A percentile compares a stretch with the other conserved stretches of the same genome.
Conservation (phyloP, 805 yeast species). For the Metschnikowia picachoensis region DNA sequence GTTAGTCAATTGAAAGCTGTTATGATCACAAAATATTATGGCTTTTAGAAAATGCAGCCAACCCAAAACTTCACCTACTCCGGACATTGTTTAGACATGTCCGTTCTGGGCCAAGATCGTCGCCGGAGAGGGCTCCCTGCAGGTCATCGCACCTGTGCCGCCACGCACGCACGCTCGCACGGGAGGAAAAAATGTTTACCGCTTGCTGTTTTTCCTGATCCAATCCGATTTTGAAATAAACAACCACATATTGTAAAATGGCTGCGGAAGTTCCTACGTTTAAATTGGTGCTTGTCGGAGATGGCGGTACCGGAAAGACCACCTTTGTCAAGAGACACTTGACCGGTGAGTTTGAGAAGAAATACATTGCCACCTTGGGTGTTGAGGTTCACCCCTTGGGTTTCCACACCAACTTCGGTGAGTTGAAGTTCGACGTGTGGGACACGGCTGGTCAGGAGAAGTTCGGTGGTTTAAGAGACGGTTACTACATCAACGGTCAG, state of each 20-base stretch:
- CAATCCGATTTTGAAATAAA: slow-evolving; percentile 1
- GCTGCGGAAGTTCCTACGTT: slow-evolving; percentile 90
- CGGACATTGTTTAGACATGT: background rate
- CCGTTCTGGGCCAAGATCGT: background rate
- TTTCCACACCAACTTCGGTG: slow-evolving; percentile 97
- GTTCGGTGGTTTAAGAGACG: slow-evolving; percentile 99
- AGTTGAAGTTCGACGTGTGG: slow-evolving; percentile 99
- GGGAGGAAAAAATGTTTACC: background rate
- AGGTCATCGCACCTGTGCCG: slow-evolving; percentile 15
- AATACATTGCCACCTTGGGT: slow-evolving; percentile 98
- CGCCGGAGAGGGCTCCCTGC: slow-evolving; percentile 8
- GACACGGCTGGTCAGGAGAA: slow-evolving; percentile 99
- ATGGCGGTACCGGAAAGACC: slow-evolving; percentile 99
- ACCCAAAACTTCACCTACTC: no score
- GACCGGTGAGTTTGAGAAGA: slow-evolving; percentile 99
- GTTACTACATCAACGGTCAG: slow-evolving; percentile 98
- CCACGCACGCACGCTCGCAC: background rate
- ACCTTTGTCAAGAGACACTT: slow-evolving; percentile 99
- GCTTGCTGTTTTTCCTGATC: slow-evolving; percentile 10
- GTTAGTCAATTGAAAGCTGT: no score
- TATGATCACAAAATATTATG: no score
- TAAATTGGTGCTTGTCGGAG: slow-evolving; percentile 98
- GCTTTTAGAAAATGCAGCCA: no score
- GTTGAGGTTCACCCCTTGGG: slow-evolving; percentile 99
- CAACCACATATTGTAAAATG: slow-evolving; percentile 33